Conservation (phyloP, 2,329 filamentous ascomycete species). For the Fusarium papillatum region DNA sequence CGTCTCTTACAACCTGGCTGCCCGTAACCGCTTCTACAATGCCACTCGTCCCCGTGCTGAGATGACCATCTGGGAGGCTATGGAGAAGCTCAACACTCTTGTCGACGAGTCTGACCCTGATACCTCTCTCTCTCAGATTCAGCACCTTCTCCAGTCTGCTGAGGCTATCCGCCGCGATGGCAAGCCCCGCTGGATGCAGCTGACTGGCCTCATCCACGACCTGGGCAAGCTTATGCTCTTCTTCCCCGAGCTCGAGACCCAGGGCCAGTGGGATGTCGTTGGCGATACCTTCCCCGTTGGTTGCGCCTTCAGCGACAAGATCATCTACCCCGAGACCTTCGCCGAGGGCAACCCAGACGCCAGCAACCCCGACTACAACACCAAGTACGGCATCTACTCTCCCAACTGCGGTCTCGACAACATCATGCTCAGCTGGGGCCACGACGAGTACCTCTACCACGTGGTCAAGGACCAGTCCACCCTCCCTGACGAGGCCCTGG, state of each 20-base stretch:
- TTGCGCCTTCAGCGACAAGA: conserved; percentile 79
- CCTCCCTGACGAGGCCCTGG: conserved; percentile 84
- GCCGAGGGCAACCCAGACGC: conserved; percentile 78
- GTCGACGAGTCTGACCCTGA: conserved; percentile 95
- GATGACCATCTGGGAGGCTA: conserved; percentile 92
- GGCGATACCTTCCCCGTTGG: conserved; percentile 88
- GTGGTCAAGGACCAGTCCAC: conserved; percentile 86
- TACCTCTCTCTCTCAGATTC: conserved; percentile 88
- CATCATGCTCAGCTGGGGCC: conserved; percentile 91
- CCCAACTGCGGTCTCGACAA: conserved; percentile 87
- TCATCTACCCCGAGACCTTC: conserved; percentile 88
- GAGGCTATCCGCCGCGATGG: conserved; percentile 91
- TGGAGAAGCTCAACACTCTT: conserved; percentile 92
- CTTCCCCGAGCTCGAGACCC: conserved; percentile 73
- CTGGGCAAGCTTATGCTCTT: conserved; percentile 86
- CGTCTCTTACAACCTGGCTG: conserved; percentile 86
- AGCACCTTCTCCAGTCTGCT: conserved; percentile 89
- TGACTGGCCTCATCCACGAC: conserved; percentile 84
- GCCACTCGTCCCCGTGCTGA: conserved; percentile 73
- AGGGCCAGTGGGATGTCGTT: conserved; percentile 94
- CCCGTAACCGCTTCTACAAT: conserved; percentile 71
- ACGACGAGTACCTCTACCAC: conserved; percentile 90
- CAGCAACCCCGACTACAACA: conserved; percentile 78
- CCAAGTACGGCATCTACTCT: conserved; percentile 84
- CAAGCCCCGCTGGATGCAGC: conserved; percentile 86